Percentiles rank a stretch among this genome's conserved stretches.
These are phyloP conservation scores for Vitis hybrid DNA, from an alignment of 177 flowering plant species.

Conservation along the genomic window DNA sequence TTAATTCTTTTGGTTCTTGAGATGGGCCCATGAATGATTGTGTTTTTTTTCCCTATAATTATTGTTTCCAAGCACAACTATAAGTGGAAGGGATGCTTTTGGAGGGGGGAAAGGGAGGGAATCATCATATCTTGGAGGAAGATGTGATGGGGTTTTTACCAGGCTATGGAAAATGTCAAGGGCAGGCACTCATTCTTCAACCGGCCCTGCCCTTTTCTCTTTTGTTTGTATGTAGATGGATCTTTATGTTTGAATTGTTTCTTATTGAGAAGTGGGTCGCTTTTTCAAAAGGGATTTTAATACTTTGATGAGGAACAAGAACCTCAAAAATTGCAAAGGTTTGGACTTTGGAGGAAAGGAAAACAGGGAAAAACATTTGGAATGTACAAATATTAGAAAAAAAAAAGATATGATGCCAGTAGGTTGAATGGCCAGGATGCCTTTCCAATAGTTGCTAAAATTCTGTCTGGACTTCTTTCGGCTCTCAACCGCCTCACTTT, in stretches of 20 bases:
- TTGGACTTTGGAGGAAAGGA: too few relatives aligned
- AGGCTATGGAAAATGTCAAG: neutral
- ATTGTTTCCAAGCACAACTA: neutral
- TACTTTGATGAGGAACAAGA: too few relatives aligned
- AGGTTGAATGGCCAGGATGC: too few relatives aligned
- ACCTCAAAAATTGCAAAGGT: too few relatives aligned
- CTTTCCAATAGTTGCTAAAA: too few relatives aligned
- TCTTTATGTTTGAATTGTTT: neutral
- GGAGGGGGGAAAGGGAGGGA: neutral
- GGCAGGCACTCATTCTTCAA: neutral
- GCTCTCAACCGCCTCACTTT: too few relatives aligned
- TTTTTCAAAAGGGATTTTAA: too few relatives aligned
- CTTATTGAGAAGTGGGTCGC: too few relatives aligned
- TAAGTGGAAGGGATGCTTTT: neutral
- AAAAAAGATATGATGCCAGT: too few relatives aligned
- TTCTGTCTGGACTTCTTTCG: too few relatives aligned
- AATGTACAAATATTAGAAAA: too few relatives aligned
- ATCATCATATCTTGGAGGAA: neutral
- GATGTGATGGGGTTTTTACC: neutral
- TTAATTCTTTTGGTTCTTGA: neutral
- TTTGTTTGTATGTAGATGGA: neutral
- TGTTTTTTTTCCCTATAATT: neutral
- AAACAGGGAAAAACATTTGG: too few relatives aligned
- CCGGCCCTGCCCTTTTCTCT: neutral
- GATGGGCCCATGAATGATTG: neutral